These are phyloP conservation scores for Mortierella sp. DNA, from an alignment of 371 early-diverging fungal genomes.

Conservation along the genomic window DNA sequence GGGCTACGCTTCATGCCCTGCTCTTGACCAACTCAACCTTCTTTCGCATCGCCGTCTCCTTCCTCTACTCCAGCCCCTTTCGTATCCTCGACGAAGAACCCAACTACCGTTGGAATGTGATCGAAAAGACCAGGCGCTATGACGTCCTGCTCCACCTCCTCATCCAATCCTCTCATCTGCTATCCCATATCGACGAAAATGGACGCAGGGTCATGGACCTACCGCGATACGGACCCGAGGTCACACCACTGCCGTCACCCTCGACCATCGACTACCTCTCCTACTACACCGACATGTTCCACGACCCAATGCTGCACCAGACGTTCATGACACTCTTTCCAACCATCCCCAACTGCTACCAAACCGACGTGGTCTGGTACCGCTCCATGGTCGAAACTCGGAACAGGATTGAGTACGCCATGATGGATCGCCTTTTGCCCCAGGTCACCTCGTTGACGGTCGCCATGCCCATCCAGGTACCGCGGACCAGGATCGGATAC, in stretches of 20 bases:
- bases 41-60: constrained; percentile 51
- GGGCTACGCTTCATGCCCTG: constrained; percentile 40
- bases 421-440: constrained; percentile 36
- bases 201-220: constrained; percentile 13
- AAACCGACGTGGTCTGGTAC: constrained; percentile 45
- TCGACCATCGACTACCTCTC: constrained; percentile 51
- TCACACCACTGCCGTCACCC: constrained; percentile 29
- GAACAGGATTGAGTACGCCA: constrained; percentile 50
- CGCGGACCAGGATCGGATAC: constrained; percentile 32
- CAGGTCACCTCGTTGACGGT: constrained; percentile 40
- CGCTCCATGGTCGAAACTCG: constrained; percentile 47
- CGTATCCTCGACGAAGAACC: constrained; percentile 44
- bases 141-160: constrained; percentile 45
- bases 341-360: constrained; percentile 50
- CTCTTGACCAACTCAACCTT: constrained; percentile 32
- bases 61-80: constrained; percentile 47
- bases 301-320: constrained; percentile 54
- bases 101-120: constrained; percentile 33
- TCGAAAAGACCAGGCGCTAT: constrained; percentile 37
- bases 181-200: background rate
- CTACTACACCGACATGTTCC: constrained; percentile 52
- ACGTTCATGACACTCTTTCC: constrained; percentile 57
- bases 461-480: constrained; percentile 45
- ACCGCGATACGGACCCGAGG: constrained; percentile 51
- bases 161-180: constrained; percentile 42